Evolutionary conservation across 2,329 filamentous ascomycete species (phyloP).

Genomic region (Aspergillus fructus): DNA sequence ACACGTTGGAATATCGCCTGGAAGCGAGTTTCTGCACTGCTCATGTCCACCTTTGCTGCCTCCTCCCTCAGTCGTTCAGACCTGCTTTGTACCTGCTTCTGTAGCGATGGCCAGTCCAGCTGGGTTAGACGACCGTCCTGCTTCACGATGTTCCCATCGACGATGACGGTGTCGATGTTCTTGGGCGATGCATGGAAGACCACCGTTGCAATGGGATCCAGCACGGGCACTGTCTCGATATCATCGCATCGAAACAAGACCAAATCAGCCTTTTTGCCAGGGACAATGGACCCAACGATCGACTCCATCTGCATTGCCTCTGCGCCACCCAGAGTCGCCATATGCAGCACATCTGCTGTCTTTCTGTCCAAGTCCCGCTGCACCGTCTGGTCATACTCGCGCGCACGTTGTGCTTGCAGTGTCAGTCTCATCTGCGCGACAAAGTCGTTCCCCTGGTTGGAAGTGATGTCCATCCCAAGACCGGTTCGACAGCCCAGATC

Average conservation of each 20-base stretch:
- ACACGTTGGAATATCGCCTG: background rate
- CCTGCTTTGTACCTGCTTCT: background rate
- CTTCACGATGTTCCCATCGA: constrained; percentile 7
- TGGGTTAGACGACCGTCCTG: background rate
- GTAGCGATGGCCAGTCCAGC: background rate
- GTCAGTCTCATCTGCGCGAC: constrained; percentile 8
- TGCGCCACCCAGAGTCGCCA: constrained; percentile 3
- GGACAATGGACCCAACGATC: background rate
- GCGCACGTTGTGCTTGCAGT: background rate
- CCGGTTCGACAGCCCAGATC: constrained; percentile 4
- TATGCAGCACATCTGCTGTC: constrained; percentile 1
- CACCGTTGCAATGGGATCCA: constrained; percentile 2
- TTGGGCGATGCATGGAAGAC: constrained; percentile 7
- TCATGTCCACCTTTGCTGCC: background rate
- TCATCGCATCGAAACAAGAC: constrained; percentile 8
- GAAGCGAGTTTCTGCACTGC: background rate
- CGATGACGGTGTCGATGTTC: constrained; percentile 8
- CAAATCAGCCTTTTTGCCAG: constrained; percentile 8
- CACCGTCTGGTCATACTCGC: background rate
- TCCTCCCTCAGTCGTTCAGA: background rate
- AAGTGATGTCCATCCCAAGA: constrained; percentile 8
- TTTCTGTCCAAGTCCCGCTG: background rate
- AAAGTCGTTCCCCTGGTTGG: constrained; percentile 5
- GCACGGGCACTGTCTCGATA: constrained; percentile 7
- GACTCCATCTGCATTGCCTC: constrained; percentile 10